These are phyloP conservation scores for Ascochyta viciae-villosae DNA, from an alignment of 2,329 filamentous ascomycete genomes.

Conservation along the genomic window DNA sequence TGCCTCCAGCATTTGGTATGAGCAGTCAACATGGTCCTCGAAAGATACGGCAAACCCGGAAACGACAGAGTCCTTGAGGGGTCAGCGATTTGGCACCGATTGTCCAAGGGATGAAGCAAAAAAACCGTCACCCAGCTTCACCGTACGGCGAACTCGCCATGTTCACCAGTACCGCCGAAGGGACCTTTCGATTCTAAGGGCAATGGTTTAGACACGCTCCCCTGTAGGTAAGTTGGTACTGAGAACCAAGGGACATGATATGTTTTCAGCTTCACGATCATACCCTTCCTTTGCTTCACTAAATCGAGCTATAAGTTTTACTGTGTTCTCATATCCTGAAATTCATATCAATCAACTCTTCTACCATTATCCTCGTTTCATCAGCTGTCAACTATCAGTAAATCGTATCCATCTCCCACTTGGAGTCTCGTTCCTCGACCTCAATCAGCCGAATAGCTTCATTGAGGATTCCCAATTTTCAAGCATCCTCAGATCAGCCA, in stretches of 20 bases:
- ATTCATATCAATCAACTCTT: not conserved
- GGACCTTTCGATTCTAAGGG: not conserved
- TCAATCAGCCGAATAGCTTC: not conserved
- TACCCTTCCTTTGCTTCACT: constrained; percentile 3
- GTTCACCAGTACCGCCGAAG: not conserved
- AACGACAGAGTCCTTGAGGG: not conserved
- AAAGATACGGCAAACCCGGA: not conserved
- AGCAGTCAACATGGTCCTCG: not conserved
- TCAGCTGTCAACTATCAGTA: not conserved
- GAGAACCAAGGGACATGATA: not conserved
- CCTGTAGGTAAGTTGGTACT: not conserved
- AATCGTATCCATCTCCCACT: not conserved
- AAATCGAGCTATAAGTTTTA: not conserved
- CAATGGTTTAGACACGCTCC: not conserved
- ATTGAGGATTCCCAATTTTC: not conserved
- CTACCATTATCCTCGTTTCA: not conserved
- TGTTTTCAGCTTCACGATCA: not conserved
- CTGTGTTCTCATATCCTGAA: not conserved
- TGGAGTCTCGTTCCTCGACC: not conserved
- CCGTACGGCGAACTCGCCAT: constrained; percentile 4
- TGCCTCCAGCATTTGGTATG: not conserved
- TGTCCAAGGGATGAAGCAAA: not conserved
- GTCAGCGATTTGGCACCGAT: not conserved
- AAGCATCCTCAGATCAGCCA: not conserved
- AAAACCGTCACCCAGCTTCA: not conserved